These are phyloP conservation scores for Aspergillus sparsus DNA, from an alignment of 495 filamentous ascomycete species.

Conservation along the genomic window DNA sequence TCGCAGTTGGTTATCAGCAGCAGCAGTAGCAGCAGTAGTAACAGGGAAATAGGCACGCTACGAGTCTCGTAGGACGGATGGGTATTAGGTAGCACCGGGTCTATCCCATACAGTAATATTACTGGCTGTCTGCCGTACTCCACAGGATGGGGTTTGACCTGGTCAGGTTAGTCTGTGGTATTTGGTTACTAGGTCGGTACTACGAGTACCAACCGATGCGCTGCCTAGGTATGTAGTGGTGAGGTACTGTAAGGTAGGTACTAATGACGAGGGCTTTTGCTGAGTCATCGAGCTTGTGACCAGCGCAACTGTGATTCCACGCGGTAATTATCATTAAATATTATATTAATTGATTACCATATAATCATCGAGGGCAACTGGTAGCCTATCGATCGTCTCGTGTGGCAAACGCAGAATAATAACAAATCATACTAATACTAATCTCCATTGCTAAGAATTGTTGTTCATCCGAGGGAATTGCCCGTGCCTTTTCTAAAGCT, in stretches of 20 bases:
- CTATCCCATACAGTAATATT: conserved; percentile 3
- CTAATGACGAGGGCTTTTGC: neutral
- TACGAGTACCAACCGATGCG: neutral
- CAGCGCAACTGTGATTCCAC: neutral
- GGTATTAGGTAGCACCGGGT: neutral
- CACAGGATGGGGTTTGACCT: neutral
- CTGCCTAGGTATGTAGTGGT: too few species aligned
- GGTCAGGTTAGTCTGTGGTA: neutral
- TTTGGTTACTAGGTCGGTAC: neutral
- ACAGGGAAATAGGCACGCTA: neutral
- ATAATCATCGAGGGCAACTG: too few species aligned
- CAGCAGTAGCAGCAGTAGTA: neutral
- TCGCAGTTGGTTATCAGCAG: neutral
- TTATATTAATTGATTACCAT: too few species aligned
- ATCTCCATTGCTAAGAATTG: too few species aligned
- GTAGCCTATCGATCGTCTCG: too few species aligned
- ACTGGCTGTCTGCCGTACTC: neutral
- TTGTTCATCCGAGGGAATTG: too few species aligned
- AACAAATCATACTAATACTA: too few species aligned
- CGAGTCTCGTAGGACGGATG: too few species aligned
- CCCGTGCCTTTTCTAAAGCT: too few species aligned
- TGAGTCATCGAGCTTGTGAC: conserved; percentile 7
- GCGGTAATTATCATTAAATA: neutral
- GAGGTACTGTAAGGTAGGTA: too few species aligned
- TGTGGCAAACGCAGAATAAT: too few species aligned